Base-by-base conservation (phyloP, 2,329 filamentous ascomycete species). In the Neonectria sp. region DNA sequence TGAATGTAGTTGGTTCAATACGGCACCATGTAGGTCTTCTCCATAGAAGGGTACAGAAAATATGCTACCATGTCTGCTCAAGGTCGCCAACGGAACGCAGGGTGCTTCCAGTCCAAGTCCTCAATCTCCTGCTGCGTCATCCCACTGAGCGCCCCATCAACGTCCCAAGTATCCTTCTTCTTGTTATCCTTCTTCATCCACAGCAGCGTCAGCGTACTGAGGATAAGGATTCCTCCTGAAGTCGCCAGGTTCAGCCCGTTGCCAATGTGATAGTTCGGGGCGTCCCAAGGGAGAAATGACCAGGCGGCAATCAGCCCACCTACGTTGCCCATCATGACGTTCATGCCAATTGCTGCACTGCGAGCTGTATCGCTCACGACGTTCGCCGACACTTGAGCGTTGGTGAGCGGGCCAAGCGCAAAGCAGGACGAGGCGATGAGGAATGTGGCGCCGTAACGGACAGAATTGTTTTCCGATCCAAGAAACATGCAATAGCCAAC, bases 401-500 rank as follows among this genome's bases (percentile, higher is more conserved):
- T 93, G 71, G 86, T 88, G 13, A 94, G 84, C 0, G 91, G 85
- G 0, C 91, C 91, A 52, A 89, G 86, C 3, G 87, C 79, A 73
- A 92, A 93, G 5, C 89, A 87, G 0, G 90, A 91, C 8, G 84
- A 84, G 2, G 91, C 88, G 61, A 93, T 90, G 63, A 94, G 78
- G 79, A 94, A 94, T 0, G 90, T 92, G 0, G 91, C 92, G 0
- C 86, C 91, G 76, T 94, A 94, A 21, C 91, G 87, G 2, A 89
- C 87, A 31, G 82, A 80, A 0, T 83, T 68, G 57, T 87, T 76
- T 3, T 78, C 79, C 15, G 84, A 87, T 6, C 88, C 90, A 1
- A 93, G 82, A 80, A 93, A 93, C 85, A 93, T 90, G 76, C 89
- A 88, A 78, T 93, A 93, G 0, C 92, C 92, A 4, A 86, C 76